Percentiles rank a stretch among this genome's conserved stretches.
These are phyloP conservation scores for Acacia confusa DNA, from an alignment of 306 rosid genomes.

Conservation along the genomic window DNA sequence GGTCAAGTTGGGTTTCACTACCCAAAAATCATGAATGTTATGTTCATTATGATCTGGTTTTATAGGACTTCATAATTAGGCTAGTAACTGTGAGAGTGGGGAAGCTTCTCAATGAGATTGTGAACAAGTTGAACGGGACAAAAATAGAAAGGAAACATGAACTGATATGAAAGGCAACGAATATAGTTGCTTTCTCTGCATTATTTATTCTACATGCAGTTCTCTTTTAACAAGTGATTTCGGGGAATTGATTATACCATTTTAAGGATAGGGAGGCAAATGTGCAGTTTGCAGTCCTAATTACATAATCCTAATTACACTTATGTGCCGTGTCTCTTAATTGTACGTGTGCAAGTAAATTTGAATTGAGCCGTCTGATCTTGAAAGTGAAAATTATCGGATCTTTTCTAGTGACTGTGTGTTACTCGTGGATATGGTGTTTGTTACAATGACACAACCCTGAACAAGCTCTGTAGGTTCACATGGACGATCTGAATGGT, in stretches of 20 bases:
- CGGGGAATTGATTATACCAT: neutral
- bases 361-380: neutral
- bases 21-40: conserved; percentile 49
- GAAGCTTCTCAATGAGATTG: conserved; percentile 67
- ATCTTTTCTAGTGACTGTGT: neutral
- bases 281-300: neutral
- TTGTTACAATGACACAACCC: too few species aligned
- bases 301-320: neutral
- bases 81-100: conserved; percentile 62
- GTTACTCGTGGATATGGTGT: neutral
- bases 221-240: neutral
- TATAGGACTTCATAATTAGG: conserved; percentile 36
- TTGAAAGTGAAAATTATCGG: neutral
- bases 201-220: neutral
- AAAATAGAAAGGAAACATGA: conserved; percentile 69
- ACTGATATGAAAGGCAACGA: conserved; percentile 65
- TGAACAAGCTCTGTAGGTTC: neutral
- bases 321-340: too few species aligned
- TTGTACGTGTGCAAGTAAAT: neutral
- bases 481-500: neutral
- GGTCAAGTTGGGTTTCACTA: conserved; percentile 77
- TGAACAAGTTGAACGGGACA: conserved; percentile 63
- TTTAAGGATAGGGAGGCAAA: neutral
- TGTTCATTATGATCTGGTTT: conserved; percentile 13
- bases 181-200: neutral